Conservation (phyloP, 306 rosid species). For the Medicago lupulina region DNA sequence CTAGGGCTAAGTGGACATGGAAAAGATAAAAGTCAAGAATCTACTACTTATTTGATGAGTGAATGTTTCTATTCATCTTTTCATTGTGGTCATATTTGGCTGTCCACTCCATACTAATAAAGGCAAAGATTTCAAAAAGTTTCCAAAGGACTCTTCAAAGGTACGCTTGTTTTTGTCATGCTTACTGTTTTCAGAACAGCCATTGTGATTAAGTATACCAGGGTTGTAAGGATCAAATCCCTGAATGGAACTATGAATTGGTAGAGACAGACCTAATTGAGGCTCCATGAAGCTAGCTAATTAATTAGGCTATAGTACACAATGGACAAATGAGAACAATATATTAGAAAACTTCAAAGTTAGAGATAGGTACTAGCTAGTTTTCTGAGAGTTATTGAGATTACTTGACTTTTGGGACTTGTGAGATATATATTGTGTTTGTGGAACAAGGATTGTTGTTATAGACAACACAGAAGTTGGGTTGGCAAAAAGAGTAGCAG, state of each 20-base stretch:
- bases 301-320: too few species aligned
- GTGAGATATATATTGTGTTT: slow-evolving; percentile 22
- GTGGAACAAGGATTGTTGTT: slow-evolving; percentile 51
- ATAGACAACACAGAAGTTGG: slow-evolving; percentile 71
- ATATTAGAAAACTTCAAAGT: too few species aligned
- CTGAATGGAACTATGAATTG: too few species aligned
- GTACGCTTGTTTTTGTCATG: slow-evolving; percentile 55
- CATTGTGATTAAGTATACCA: slow-evolving; percentile 7
- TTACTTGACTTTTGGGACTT: slow-evolving; percentile 40
- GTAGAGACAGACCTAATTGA: too few species aligned
- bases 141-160: too few species aligned
- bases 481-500: slow-evolving; percentile 83
- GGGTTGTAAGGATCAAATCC: not conserved
- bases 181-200: slow-evolving; percentile 39
- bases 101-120: slow-evolving; percentile 76
- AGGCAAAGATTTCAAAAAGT: too few species aligned
- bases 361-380: not conserved
- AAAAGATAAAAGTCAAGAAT: too few species aligned
- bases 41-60: slow-evolving; percentile 49
- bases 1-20: too few species aligned
- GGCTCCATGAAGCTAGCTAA: too few species aligned
- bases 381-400: slow-evolving; percentile 42
- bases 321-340: too few species aligned
- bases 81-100: slow-evolving; percentile 58
- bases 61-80: slow-evolving; percentile 46